Conservation (phyloP, 1,284 basidiomycete species). For the Ustilago loliicola region DNA sequence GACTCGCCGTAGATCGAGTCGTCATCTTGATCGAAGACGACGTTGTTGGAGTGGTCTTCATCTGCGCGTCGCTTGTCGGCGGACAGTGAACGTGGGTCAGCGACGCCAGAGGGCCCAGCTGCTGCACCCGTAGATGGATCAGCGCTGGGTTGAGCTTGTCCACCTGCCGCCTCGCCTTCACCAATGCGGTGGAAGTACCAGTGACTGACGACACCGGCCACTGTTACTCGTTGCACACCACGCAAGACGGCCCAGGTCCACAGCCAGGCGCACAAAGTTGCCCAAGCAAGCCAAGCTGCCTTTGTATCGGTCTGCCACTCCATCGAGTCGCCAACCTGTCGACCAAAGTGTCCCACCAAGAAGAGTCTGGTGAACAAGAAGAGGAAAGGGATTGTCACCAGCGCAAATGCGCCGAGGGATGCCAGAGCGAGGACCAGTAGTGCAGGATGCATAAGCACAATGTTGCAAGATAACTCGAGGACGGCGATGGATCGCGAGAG, state of each 20-base stretch:
- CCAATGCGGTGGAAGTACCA: constrained; percentile 83
- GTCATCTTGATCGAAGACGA: constrained; percentile 35
- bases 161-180: constrained; percentile 15
- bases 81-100: constrained; percentile 10
- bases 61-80: constrained; percentile 47
- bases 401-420: constrained; percentile 80
- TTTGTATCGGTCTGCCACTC: constrained; percentile 84
- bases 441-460: constrained; percentile 84
- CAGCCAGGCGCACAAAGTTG: constrained; percentile 80
- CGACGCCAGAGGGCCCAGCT: constrained; percentile 10
- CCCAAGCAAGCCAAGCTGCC: constrained; percentile 84
- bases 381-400: constrained; percentile 85
- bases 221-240: constrained; percentile 82
- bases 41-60: constrained; percentile 29
- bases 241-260: constrained; percentile 92
- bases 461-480: constrained; percentile 82
- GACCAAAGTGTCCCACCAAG: constrained; percentile 70
- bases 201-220: constrained; percentile 85
- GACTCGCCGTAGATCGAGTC: constrained; percentile 48
- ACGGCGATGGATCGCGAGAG: constrained; percentile 78
- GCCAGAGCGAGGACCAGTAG: constrained; percentile 83
- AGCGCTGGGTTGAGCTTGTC: neutral
- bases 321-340: constrained; percentile 55
- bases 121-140: constrained; percentile 14
- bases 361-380: constrained; percentile 81